These are phyloP conservation scores for Boletus subparvulus DNA, from an alignment of 768 basidiomycete species.

Conservation along the genomic window DNA sequence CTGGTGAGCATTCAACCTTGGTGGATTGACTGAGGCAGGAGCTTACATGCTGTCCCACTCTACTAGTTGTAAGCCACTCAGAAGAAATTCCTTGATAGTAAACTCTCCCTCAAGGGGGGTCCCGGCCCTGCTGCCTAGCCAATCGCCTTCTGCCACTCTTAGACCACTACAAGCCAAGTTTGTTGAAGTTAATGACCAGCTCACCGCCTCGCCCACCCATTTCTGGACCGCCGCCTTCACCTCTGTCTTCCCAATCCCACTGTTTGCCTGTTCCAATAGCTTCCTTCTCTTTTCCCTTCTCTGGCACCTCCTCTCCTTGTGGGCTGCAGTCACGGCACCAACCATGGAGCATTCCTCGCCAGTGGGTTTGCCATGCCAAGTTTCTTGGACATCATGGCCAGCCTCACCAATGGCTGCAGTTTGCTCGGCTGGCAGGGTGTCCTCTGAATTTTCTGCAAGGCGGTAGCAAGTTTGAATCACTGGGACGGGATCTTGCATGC, in stretches of 20 bases:
- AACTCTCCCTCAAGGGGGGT: not conserved
- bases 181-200: not conserved
- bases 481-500: too few relatives aligned
- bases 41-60: constrained; percentile 6
- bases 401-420: too few relatives aligned
- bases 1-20: too few relatives aligned
- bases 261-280: not conserved
- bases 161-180: not conserved
- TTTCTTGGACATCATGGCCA: too few relatives aligned
- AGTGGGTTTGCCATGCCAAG: too few relatives aligned
- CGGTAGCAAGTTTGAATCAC: too few relatives aligned
- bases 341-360: too few relatives aligned
- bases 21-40: too few relatives aligned
- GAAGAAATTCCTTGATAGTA: not conserved
- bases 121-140: not conserved
- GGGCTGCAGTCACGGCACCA: too few relatives aligned
- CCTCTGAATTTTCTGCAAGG: too few relatives aligned
- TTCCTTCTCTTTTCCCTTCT: not conserved
- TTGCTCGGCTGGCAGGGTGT: too few relatives aligned
- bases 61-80: not conserved
- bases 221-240: not conserved
- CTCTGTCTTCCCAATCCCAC: not conserved
- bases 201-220: not conserved
- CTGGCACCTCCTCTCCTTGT: not conserved
- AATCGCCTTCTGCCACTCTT: not conserved